These are phyloP conservation scores for Trametes sanguinea DNA, from an alignment of 768 basidiomycete genomes.

Conservation along the genomic window DNA sequence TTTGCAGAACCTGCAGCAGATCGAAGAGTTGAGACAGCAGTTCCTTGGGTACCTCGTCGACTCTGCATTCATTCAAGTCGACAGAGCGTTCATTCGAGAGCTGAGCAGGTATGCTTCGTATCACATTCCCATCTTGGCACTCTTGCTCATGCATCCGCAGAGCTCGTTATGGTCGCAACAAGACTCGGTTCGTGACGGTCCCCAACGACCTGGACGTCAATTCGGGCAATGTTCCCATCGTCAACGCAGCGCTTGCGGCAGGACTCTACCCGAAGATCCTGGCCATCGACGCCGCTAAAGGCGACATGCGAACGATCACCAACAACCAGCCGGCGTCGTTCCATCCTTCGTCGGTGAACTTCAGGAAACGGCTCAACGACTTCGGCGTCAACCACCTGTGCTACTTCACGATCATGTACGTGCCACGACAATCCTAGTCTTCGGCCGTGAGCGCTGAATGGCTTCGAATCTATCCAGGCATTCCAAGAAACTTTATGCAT, in stretches of 20 bases:
- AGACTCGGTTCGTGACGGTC: slow-evolving; percentile 73
- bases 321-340: slow-evolving; percentile 80
- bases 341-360: slow-evolving; percentile 94
- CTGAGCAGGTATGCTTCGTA: slow-evolving; percentile 55
- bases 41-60: slow-evolving; percentile 73
- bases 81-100: slow-evolving; percentile 63
- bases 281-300: slow-evolving; percentile 55
- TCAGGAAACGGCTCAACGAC: slow-evolving; percentile 63
- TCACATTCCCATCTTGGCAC: not conserved
- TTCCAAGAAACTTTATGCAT: slow-evolving; percentile 88
- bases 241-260: slow-evolving; percentile 82
- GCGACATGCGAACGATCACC: slow-evolving; percentile 73
- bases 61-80: slow-evolving; percentile 77
- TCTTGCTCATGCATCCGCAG: slow-evolving; percentile 37
- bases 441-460: slow-evolving; percentile 22
- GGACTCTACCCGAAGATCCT: slow-evolving; percentile 93
- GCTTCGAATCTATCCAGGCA: slow-evolving; percentile 56
- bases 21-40: slow-evolving; percentile 94
- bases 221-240: slow-evolving; percentile 59
- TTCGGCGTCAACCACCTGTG: slow-evolving; percentile 73
- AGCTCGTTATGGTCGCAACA: slow-evolving; percentile 71
- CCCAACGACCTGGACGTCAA: slow-evolving; percentile 74
- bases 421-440: slow-evolving; percentile 1
- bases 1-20: slow-evolving; percentile 84
- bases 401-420: slow-evolving; percentile 87